These are phyloP conservation scores for Typha latifolia DNA, from an alignment of 176 grass and related monocot genomes.

Conservation along the genomic window DNA sequence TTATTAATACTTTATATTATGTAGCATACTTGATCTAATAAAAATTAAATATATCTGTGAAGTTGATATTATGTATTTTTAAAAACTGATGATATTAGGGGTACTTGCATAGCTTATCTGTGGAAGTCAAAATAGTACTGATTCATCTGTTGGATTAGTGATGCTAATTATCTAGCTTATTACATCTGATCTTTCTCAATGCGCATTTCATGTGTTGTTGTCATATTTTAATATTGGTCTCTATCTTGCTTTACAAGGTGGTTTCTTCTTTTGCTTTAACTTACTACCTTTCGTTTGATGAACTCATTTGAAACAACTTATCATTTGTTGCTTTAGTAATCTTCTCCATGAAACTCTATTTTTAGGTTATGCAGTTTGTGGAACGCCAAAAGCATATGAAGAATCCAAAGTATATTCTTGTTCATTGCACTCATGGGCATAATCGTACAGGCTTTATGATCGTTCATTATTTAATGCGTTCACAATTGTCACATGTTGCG, in stretches of 20 bases:
- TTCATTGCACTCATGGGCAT: slow-evolving; percentile 99
- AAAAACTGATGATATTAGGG: too few species aligned
- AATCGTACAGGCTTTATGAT: slow-evolving; percentile 99
- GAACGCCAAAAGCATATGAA: slow-evolving; percentile 69
- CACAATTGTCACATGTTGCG: slow-evolving; percentile 51
- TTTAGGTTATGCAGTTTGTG: slow-evolving; percentile 70
- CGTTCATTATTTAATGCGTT: slow-evolving; percentile 89
- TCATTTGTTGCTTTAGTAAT: background rate
- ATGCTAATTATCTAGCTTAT: too few species aligned
- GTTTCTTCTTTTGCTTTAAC: background rate
- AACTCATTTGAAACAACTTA: background rate
- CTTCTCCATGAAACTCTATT: background rate
- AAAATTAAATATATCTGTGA: background rate
- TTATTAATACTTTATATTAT: background rate
- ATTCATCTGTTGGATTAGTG: too few species aligned
- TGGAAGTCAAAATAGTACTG: too few species aligned
- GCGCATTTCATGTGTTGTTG: too few species aligned
- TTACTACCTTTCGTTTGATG: background rate
- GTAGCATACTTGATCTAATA: background rate
- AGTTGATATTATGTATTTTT: too few species aligned
- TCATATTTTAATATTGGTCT: too few species aligned
- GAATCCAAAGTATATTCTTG: slow-evolving; percentile 75
- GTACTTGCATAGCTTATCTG: too few species aligned
- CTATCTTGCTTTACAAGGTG: background rate
- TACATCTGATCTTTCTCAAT: too few species aligned